Evolutionary conservation across 1,284 basidiomycete genomes (phyloP), one percentile per base, ranked within the genome.

Genomic region (Rhodotorula sp.): DNA sequence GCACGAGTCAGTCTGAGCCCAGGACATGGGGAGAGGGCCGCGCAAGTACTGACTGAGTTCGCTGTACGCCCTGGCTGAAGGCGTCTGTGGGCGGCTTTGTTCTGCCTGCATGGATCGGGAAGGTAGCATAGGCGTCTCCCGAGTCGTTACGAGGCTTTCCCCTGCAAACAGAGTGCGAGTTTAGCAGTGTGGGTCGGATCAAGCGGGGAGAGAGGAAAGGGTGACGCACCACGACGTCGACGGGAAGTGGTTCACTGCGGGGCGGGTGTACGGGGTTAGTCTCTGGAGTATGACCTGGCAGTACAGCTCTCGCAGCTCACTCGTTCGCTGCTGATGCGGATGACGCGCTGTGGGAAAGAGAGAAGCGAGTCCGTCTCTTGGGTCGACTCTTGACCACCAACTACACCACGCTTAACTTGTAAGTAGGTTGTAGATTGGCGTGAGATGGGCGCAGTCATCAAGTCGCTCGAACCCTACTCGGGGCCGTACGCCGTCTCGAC

Each of bases 81-180:
- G 84, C 80, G 80, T 69, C 70, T 48, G 29, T 68, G n/a, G 29
- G 23, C 48, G 89, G 87, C 72, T 84, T 85, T 54, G 83, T 43
- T 29, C 16, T 80, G 46, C 80, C 80, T 76, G 85, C 87, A 79
- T 88, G 85, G 71, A 91, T 83, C 34, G 91, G 90, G 80, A 87
- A 89, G 15, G 91, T 90, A 70, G 85, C 87, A 81, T 90, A 90
- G 64, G 85, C 84, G 82, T 92, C 91, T 71, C 87, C 81, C 20
- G 85, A 83, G 75, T 92, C 90, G 81, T 89, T 88, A 78, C 90
- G 84, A 10, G 75, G 75, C 67, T 76, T 76, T 51, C 76, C 76
- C 74, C 76, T 78, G 64, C 34, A 31, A 34, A 34, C 34, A 34
- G 34, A 34, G 6, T 0, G 34, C 29, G 26, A 21, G 14, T 23